These are phyloP conservation scores for Xylaria sp. DNA, from an alignment of 495 filamentous ascomycete species.

Conservation along the genomic window DNA sequence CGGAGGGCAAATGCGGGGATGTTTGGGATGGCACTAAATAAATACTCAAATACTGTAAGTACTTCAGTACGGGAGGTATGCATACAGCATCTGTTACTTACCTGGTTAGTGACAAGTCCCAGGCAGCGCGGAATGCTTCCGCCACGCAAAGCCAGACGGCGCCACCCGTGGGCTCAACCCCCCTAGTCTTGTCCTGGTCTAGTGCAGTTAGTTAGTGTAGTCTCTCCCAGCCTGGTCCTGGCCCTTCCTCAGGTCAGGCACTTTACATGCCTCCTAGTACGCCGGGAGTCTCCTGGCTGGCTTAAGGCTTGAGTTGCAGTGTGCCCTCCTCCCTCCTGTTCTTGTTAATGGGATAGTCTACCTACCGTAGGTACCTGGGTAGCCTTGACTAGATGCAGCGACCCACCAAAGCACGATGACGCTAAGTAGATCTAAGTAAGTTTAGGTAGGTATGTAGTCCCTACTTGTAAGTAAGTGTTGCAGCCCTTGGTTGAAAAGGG, in stretches of 20 bases:
- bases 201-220: no score
- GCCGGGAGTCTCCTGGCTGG: no score
- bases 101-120: conserved; percentile 15
- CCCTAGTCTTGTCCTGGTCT: conserved; percentile 8
- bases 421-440: conserved; percentile 17
- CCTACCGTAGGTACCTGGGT: no score
- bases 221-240: not conserved
- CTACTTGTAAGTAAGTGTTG: no score
- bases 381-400: no score
- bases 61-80: no score
- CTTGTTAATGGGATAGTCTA: no score
- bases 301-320: not conserved
- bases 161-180: conserved; percentile 4
- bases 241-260: not conserved
- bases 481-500: not conserved
- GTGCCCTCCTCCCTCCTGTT: not conserved
- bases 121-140: conserved; percentile 19
- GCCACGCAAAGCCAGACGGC: conserved; percentile 13
- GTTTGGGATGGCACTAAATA: not conserved
- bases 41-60: not conserved
- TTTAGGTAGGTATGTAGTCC: no score
- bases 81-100: no score
- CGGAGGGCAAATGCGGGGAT: not conserved
- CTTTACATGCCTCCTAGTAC: not conserved
- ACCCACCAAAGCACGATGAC: conserved; percentile 16